These are phyloP conservation scores for Sporothrix dimorphospora DNA, from an alignment of 2,329 filamentous ascomycete genomes.

Conservation along the genomic window DNA sequence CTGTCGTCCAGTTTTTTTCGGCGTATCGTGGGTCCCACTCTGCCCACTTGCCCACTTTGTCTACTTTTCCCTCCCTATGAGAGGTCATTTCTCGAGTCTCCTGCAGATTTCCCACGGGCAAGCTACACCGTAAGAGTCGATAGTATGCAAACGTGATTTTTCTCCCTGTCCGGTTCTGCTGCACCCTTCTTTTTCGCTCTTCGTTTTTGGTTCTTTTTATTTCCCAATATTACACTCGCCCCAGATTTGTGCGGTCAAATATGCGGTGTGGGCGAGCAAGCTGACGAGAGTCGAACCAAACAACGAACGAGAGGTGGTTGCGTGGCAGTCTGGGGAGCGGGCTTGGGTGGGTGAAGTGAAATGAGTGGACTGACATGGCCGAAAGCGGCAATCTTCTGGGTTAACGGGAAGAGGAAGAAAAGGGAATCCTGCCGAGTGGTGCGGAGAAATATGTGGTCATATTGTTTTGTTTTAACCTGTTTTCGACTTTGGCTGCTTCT, in stretches of 20 bases:
- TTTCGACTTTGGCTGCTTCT: neutral
- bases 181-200: neutral
- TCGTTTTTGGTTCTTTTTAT: too few species aligned
- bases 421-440: constrained; percentile 7
- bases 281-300: neutral
- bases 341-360: neutral
- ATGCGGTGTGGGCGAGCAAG: neutral
- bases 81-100: neutral
- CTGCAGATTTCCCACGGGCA: neutral
- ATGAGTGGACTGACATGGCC: neutral
- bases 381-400: constrained; percentile 11
- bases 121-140: constrained; percentile 13
- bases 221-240: too few species aligned
- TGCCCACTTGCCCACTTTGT: constrained; percentile 9
- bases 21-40: constrained; percentile 12
- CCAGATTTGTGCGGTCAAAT: neutral
- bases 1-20: neutral
- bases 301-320: constrained; percentile 10
- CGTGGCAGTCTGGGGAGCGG: constrained; percentile 15
- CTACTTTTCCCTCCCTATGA: neutral
- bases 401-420: neutral
- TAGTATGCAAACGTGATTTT: neutral
- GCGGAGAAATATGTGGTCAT: constrained; percentile 12
- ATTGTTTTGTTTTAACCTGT: neutral
- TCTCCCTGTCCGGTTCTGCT: neutral